phyloP scores from a whole-genome alignment of 2,329 filamentous ascomycete species.

The Peltaster fructicola region DNA sequence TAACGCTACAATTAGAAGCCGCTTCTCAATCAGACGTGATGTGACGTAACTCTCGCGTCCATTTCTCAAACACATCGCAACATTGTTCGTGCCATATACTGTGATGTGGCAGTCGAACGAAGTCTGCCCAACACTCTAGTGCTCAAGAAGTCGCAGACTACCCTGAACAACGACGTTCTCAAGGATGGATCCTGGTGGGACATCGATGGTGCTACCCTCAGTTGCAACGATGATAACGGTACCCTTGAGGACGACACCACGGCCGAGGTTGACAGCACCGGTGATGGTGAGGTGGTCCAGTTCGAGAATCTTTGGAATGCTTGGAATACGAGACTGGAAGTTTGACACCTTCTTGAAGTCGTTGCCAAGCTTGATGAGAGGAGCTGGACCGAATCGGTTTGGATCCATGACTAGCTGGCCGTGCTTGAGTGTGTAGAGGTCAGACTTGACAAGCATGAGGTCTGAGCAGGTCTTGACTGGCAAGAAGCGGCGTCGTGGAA shows the following conservation, averaged over 20 bases:
- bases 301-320: constrained; percentile 80
- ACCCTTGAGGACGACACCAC: constrained; percentile 89
- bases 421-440: constrained; percentile 96
- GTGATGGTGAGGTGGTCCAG: constrained; percentile 94
- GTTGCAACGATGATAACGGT: constrained; percentile 98
- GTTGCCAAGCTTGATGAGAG: constrained; percentile 92
- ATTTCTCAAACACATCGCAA: too few species aligned
- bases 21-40: too few species aligned
- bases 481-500: constrained; percentile 92
- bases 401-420: constrained; percentile 95
- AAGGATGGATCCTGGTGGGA: constrained; percentile 87
- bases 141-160: constrained; percentile 60
- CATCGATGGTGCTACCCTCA: constrained; percentile 93
- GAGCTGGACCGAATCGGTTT: constrained; percentile 87
- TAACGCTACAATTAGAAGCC: too few species aligned
- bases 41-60: too few species aligned
- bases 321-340: constrained; percentile 75
- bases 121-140: too few species aligned
- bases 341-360: constrained; percentile 99
- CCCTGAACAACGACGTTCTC: constrained; percentile 99
- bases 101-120: too few species aligned
- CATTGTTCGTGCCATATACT: too few species aligned
- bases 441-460: constrained; percentile 98
- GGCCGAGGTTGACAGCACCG: constrained; percentile 88
- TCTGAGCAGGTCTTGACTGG: constrained; percentile 99